A percentile compares a stretch with the other conserved stretches of the same genome.
These are phyloP conservation scores for Alternaria conjuncta DNA, from an alignment of 2,329 filamentous ascomycete genomes.

Conservation along the genomic window DNA sequence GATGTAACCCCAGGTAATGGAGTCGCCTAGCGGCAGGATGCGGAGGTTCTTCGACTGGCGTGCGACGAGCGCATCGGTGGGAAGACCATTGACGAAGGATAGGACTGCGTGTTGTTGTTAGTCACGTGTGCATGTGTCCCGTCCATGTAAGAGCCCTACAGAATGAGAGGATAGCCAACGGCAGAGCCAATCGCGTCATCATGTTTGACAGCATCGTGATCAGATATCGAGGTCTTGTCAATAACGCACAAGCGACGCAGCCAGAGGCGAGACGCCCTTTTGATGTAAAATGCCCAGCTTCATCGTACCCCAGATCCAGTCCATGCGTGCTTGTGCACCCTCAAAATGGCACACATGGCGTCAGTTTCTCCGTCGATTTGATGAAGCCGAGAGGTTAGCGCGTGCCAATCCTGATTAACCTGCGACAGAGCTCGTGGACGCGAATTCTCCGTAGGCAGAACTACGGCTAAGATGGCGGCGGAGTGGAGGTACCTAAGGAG, in stretches of 20 bases:
- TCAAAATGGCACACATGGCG: not conserved
- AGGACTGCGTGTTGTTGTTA: not conserved
- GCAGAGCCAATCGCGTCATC: slow-evolving; percentile 3
- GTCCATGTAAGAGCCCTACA: not conserved
- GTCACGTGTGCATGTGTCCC: not conserved
- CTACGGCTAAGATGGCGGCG: not conserved
- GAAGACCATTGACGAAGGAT: slow-evolving; percentile 7
- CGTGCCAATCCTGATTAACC: not conserved
- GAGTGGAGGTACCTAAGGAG: not conserved
- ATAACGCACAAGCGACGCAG: not conserved
- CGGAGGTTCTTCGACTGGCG: slow-evolving; percentile 15
- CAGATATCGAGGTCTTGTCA: not conserved
- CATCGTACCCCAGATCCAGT: not conserved
- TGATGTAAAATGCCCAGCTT: not conserved
- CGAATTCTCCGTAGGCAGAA: not conserved
- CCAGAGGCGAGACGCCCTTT: not conserved
- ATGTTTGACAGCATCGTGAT: slow-evolving; percentile 2
- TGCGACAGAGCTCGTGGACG: not conserved
- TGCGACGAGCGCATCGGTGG: slow-evolving; percentile 1
- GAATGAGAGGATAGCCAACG: slow-evolving; percentile 5
- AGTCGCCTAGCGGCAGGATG: slow-evolving; percentile 29
- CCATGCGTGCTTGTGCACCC: not conserved
- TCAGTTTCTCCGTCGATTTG: slow-evolving; percentile 4
- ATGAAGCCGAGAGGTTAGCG: slow-evolving; percentile 3
- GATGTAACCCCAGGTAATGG: slow-evolving; percentile 40